Evolutionary conservation across 495 filamentous ascomycete species (phyloP).

Genomic region (Podospora conica): DNA sequence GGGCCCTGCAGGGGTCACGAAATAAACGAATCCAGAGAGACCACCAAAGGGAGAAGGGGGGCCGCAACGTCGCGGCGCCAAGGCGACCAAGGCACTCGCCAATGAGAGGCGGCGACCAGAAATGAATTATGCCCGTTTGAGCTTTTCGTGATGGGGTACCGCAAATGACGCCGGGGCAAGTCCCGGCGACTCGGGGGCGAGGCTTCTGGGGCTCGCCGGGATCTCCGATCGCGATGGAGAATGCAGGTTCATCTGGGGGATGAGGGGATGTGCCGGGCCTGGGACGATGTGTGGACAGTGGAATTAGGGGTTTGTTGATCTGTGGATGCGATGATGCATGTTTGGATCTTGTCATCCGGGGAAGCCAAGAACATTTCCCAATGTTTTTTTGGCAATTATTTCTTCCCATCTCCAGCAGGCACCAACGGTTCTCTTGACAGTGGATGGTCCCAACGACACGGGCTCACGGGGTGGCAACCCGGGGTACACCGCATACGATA

Average conservation of each 20-base stretch:
- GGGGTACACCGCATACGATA: too few species aligned
- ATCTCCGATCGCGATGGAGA: neutral
- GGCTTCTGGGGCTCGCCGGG: too few species aligned
- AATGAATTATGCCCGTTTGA: neutral
- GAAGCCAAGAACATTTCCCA: neutral
- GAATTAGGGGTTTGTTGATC: neutral
- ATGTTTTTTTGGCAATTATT: too few species aligned
- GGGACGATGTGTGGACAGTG: neutral
- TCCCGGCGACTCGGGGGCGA: too few species aligned
- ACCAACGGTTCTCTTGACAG: neutral
- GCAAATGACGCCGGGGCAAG: too few species aligned
- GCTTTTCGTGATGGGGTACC: slow-evolving; percentile 8
- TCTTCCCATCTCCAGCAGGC: too few species aligned
- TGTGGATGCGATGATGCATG: neutral
- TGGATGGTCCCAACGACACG: neutral
- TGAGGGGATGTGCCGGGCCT: neutral
- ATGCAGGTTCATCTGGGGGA: neutral
- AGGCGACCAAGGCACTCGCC: slow-evolving; percentile 1
- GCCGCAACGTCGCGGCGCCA: neutral
- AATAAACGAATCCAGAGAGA: slow-evolving; percentile 6
- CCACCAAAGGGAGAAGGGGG: neutral
- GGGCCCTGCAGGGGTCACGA: neutral
- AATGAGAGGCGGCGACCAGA: slow-evolving; percentile 1
- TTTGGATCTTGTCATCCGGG: neutral
- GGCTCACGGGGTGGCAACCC: too few species aligned